Conservation (phyloP, 2,329 filamentous ascomycete species). For the Aspergillus fructus region DNA sequence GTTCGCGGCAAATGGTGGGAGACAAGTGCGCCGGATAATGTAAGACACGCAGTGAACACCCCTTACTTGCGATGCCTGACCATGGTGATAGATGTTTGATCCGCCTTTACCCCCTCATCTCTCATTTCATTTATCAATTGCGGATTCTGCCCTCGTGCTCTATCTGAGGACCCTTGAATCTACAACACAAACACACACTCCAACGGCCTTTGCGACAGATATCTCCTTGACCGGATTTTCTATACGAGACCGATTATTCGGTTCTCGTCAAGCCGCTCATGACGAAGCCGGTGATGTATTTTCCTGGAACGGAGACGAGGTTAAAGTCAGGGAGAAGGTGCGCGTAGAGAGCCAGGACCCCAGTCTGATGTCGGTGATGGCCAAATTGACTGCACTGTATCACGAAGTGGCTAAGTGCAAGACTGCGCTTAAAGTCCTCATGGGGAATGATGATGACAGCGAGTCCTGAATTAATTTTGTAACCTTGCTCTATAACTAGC, state of each 20-base stretch:
- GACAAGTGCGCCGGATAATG: conserved; percentile 58
- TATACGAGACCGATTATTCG: conserved; percentile 56
- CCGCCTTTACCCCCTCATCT: conserved; percentile 65
- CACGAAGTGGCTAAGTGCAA: conserved; percentile 70
- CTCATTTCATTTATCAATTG: conserved; percentile 69
- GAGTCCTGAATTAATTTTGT: conserved; percentile 20
- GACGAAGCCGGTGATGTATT: conserved; percentile 81
- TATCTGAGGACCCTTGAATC: conserved; percentile 70
- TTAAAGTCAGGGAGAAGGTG: conserved; percentile 86
- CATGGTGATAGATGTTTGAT: conserved; percentile 51
- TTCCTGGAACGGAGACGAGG: conserved; percentile 66
- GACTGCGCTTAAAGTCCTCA: conserved; percentile 72
- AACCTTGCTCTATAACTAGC: neutral
- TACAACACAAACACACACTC: conserved; percentile 57
- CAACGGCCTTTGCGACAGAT: conserved; percentile 67
- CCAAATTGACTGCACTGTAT: conserved; percentile 77
- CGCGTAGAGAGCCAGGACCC: conserved; percentile 87
- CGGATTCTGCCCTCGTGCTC: conserved; percentile 69
- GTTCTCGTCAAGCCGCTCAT: conserved; percentile 60
- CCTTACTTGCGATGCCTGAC: neutral
- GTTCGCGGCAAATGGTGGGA: conserved; percentile 57
- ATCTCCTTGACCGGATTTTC: conserved; percentile 61
- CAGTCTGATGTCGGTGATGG: conserved; percentile 75
- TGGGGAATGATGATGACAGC: conserved; percentile 61
- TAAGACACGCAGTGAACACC: conserved; percentile 26